Evolutionary conservation across 331 rosid species (phyloP).

Genomic region (Prunus yedoensis): DNA sequence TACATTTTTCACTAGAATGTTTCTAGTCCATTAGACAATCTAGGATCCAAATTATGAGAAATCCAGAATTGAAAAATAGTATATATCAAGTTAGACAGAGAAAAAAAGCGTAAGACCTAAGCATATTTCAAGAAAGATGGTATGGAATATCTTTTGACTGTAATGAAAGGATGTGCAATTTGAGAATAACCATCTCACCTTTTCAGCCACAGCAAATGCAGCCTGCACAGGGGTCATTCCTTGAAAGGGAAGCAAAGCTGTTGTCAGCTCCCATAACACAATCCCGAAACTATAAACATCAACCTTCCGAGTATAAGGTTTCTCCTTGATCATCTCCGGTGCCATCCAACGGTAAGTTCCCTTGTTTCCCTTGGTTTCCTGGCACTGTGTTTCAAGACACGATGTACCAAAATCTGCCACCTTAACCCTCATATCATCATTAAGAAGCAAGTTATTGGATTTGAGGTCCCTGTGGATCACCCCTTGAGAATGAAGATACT

Average conservation of each 20-base stretch:
- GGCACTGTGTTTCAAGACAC: conserved; percentile 85
- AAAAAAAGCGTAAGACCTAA: no score
- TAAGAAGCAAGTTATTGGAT: conserved; percentile 88
- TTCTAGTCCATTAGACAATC: no score
- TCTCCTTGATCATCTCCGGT: conserved; percentile 96
- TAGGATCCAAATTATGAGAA: no score
- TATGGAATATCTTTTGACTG: not conserved
- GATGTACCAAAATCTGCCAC: conserved; percentile 98
- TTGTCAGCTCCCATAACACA: conserved; percentile 96
- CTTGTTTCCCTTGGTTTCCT: conserved; percentile 91
- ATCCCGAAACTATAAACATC: conserved; percentile 97
- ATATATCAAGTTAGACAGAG: no score
- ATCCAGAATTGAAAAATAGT: no score
- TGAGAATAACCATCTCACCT: conserved; percentile 48
- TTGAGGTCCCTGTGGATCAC: conserved; percentile 96
- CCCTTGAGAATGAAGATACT: conserved; percentile 96
- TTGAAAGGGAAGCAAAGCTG: conserved; percentile 91
- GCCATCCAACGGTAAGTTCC: conserved; percentile 99
- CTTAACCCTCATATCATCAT: conserved; percentile 97
- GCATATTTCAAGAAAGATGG: no score
- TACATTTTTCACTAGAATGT: no score
- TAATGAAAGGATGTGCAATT: conserved; percentile 6
- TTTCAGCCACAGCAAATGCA: conserved; percentile 97
- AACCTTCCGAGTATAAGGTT: conserved; percentile 79
- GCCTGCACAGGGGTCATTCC: conserved; percentile 99